Base-by-base conservation (phyloP, 73 alveolate genomes). In the Blepharisma japonicum region DNA sequence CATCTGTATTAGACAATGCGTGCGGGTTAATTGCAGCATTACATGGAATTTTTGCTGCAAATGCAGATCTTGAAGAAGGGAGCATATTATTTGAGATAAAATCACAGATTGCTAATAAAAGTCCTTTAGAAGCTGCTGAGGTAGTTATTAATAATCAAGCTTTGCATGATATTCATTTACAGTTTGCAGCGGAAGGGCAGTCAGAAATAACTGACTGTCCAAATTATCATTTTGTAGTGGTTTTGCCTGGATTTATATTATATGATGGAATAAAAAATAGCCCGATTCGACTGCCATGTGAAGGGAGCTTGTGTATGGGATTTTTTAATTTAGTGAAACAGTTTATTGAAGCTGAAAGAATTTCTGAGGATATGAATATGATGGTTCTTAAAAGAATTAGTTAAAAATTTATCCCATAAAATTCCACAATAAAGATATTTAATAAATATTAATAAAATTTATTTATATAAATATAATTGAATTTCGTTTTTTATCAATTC, bases 11-110 rank as follows among this genome's bases (percentile, higher is more conserved):
- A 51, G 98, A 93, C 80, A 91, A 91, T 77, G 98, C 98, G 5
- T 93, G 98, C 78, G 98, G 98, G 38, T 77, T 93, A 23, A 87
- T 93, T 72, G 98, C 98, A 5, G 81, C 95, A 55, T 38, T 93
- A 2, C 98, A 93, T 77, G 81, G 90, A 39, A 83, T 91, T 25
- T 83, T 84, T 23, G 91, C 91, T 86, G 56, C 85, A 55, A 83
- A 90, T 46, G 51, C 87, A 14, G 68, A 83, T n/a, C 82, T 87
- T 61, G 70, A 80, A 47, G 77, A 80, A 18, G 94, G 83, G 6
- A 72, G 91, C 45, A 85, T 93, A 46, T 77, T 93, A 25, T 91
- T 85, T 45, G 71, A 84, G 32, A 88, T 90, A 80, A 71, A 66
- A 80, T 45, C 61, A 67, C 82, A 81, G 9, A 85, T 82, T 14